Evolutionary conservation across 2,329 filamentous ascomycete genomes (phyloP).

Genomic region (Ceratocystis ficicola): DNA sequence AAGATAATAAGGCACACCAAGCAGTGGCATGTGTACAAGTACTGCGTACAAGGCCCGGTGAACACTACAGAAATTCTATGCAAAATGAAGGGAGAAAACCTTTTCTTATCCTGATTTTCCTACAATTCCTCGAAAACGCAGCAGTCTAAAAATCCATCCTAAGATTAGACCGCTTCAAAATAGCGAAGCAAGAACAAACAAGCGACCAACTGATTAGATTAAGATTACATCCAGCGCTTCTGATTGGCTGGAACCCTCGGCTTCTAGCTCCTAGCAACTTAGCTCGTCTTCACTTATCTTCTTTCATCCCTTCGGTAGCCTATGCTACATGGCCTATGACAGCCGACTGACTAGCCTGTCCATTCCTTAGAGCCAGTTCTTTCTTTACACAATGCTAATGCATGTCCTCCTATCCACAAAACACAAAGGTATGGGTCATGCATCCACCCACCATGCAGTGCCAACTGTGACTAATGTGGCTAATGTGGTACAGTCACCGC

Average conservation of each 20-base stretch:
- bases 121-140: not conserved
- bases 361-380: too few relatives aligned
- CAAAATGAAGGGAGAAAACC: not conserved
- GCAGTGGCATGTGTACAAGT: too few relatives aligned
- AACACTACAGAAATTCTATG: too few relatives aligned
- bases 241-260: conserved; percentile 9
- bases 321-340: too few relatives aligned
- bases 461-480: conserved; percentile 14
- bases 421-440: not conserved
- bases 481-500: conserved; percentile 16
- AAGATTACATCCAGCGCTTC: not conserved
- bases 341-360: too few relatives aligned
- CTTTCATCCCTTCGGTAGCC: not conserved
- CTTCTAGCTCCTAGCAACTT: not conserved
- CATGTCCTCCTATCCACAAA: too few relatives aligned
- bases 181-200: not conserved
- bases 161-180: not conserved
- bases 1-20: not conserved
- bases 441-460: not conserved
- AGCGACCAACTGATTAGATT: not conserved
- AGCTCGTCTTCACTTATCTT: not conserved
- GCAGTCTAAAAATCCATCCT: not conserved
- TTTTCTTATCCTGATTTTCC: not conserved
- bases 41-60: too few relatives aligned
- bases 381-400: too few relatives aligned